Evolutionary conservation across 1,284 basidiomycete species (phyloP).

Genomic region (Schizopora paradoxa): DNA sequence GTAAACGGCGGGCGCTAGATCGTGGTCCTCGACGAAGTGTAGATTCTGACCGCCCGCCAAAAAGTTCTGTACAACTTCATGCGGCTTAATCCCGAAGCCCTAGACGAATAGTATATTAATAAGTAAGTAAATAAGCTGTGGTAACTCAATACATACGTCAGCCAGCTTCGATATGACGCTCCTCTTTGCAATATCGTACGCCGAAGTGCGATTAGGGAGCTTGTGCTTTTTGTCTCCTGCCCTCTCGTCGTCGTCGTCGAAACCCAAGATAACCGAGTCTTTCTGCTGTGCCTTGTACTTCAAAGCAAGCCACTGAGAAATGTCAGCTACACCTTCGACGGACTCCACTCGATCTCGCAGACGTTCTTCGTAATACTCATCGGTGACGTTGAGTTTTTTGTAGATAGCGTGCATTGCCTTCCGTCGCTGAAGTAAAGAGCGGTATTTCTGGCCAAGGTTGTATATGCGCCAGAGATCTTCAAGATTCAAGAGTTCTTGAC

Average conservation of each 20-base stretch:
- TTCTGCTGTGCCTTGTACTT: slow-evolving; percentile 78
- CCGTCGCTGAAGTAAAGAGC: slow-evolving; percentile 75
- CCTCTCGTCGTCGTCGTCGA: slow-evolving; percentile 61
- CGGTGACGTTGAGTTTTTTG: slow-evolving; percentile 53
- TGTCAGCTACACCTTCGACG: slow-evolving; percentile 89
- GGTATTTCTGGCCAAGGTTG: slow-evolving; percentile 78
- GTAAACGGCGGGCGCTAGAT: slow-evolving; percentile 63
- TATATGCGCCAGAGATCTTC: slow-evolving; percentile 88
- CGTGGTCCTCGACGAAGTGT: slow-evolving; percentile 75
- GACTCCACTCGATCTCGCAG: slow-evolving; percentile 60
- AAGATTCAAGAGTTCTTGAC: slow-evolving; percentile 66
- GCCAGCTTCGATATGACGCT: slow-evolving; percentile 73
- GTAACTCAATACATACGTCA: slow-evolving; percentile 55
- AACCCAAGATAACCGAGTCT: slow-evolving; percentile 53
- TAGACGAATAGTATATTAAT: slow-evolving; percentile 27
- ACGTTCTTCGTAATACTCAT: slow-evolving; percentile 70
- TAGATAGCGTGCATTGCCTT: slow-evolving; percentile 62
- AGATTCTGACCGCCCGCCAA: slow-evolving; percentile 45
- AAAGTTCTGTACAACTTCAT: slow-evolving; percentile 80
- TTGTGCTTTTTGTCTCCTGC: slow-evolving; percentile 64
- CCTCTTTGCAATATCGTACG: slow-evolving; percentile 82
- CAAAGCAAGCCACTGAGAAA: slow-evolving; percentile 87
- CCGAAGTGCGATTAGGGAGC: slow-evolving; percentile 79
- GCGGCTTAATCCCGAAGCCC: slow-evolving; percentile 77
- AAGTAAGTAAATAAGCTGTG: slow-evolving; percentile 5